Conservation (phyloP, 1,139 yeast species). For the Yamadazyma diospyri region DNA sequence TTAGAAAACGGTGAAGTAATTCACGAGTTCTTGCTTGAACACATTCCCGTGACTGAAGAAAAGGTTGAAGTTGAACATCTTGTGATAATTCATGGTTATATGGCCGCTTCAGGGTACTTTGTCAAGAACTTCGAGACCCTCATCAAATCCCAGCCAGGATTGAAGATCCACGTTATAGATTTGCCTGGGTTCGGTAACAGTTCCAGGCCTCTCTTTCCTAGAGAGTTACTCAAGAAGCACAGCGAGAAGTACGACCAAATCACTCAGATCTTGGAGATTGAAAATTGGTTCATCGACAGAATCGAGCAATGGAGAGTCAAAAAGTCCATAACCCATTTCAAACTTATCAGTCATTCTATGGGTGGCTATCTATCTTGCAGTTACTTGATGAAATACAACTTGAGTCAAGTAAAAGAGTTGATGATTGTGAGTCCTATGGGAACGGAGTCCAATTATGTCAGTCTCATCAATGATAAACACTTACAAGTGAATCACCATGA, state of each 20-base stretch:
- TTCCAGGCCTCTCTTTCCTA: constrained; percentile 38
- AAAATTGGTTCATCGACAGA: constrained; percentile 43
- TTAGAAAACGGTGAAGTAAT: constrained; percentile 29
- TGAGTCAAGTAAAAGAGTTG: constrained; percentile 25
- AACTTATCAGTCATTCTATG: constrained; percentile 42
- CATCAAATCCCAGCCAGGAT: constrained; percentile 30
- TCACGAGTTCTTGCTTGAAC: constrained; percentile 37
- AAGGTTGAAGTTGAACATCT: constrained; percentile 17
- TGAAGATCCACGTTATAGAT: constrained; percentile 35
- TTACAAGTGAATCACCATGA: constrained; percentile 33
- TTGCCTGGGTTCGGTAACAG: constrained; percentile 47
- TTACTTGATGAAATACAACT: constrained; percentile 39
- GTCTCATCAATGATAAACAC: constrained; percentile 31
- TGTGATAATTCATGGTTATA: constrained; percentile 43
- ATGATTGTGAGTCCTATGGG: constrained; percentile 46
- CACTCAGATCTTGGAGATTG: constrained; percentile 31
- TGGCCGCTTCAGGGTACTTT: constrained; percentile 47
- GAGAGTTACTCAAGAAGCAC: constrained; percentile 24
- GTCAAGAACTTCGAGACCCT: constrained; percentile 36
- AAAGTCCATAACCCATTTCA: constrained; percentile 24
- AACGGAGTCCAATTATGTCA: constrained; percentile 36
- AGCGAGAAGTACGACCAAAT: constrained; percentile 22
- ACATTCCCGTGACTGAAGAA: constrained; percentile 13
- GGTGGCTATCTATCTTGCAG: constrained; percentile 43
- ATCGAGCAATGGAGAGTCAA: constrained; percentile 36